phyloP scores from a whole-genome alignment of 1,139 yeast genomes.

The Debaryomycetaceae sp. region DNA sequence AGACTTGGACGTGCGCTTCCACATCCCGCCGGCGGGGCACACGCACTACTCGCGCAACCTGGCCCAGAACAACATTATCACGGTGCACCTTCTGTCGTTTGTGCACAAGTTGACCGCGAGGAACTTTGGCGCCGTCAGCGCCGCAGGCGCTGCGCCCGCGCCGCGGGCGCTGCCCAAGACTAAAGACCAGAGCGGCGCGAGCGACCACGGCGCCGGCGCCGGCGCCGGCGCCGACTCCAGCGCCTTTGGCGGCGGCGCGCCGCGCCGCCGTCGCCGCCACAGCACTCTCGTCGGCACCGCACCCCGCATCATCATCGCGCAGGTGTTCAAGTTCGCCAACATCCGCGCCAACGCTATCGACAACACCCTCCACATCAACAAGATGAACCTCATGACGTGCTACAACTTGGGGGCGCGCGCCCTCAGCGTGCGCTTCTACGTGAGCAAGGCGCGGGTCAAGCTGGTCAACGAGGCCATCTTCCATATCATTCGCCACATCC shows the following conservation, averaged over 20 bases:
- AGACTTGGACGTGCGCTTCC: constrained; percentile 27
- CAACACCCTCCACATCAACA: constrained; percentile 26
- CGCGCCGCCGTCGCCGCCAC: background rate
- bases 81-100: constrained; percentile 22
- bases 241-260: background rate
- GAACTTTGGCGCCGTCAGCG: constrained; percentile 13
- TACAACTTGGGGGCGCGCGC: constrained; percentile 22
- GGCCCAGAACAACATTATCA: constrained; percentile 23
- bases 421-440: constrained; percentile 21
- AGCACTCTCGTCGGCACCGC: constrained; percentile 11
- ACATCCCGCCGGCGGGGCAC: constrained; percentile 27
- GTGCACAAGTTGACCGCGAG: constrained; percentile 26
- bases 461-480: constrained; percentile 39
- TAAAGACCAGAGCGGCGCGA: no score
- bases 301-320: constrained; percentile 4
- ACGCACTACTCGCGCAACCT: constrained; percentile 27
- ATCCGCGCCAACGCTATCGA: constrained; percentile 29
- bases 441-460: constrained; percentile 25
- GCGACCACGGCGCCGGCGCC: background rate
- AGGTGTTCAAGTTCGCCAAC: constrained; percentile 29
- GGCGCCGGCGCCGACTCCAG: background rate
- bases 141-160: constrained; percentile 1
- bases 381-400: constrained; percentile 23
- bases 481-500: constrained; percentile 30
- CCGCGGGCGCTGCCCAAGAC: no score